These are phyloP conservation scores for Penicillium bovifimosum DNA, from an alignment of 495 filamentous ascomycete genomes.

Conservation along the genomic window DNA sequence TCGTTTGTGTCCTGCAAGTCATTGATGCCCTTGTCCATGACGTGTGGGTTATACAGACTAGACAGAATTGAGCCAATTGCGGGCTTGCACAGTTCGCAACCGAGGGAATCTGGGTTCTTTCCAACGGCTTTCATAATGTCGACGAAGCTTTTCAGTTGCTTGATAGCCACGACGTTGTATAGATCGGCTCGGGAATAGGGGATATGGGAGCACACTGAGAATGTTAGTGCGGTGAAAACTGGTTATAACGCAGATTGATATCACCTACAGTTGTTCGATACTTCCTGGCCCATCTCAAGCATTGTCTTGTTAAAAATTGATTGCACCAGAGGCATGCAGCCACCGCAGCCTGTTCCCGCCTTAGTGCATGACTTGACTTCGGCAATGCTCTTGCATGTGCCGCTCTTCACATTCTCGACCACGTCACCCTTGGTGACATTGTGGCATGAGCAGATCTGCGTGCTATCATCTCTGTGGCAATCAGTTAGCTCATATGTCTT, in stretches of 20 bases:
- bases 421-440: constrained; percentile 91
- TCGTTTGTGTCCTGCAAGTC: constrained; percentile 95
- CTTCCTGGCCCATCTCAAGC: constrained; percentile 82
- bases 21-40: constrained; percentile 69
- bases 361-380: constrained; percentile 94
- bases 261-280: constrained; percentile 67
- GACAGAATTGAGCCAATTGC: constrained; percentile 80
- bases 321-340: constrained; percentile 88
- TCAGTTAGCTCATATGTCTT: not conserved
- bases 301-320: constrained; percentile 93
- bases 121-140: constrained; percentile 83
- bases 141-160: constrained; percentile 65
- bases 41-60: constrained; percentile 77
- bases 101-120: constrained; percentile 66
- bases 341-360: constrained; percentile 89
- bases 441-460: constrained; percentile 93
- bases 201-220: constrained; percentile 73
- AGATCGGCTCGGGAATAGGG: constrained; percentile 81
- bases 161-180: constrained; percentile 84
- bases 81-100: constrained; percentile 91
- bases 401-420: constrained; percentile 66
- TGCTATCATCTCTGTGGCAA: constrained; percentile 61
- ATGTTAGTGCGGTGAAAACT: constrained; percentile 6
- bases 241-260: not conserved
- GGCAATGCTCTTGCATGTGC: constrained; percentile 76